Evolutionary conservation across 2,329 filamentous ascomycete species (phyloP).

Genomic region (Pseudogymnoascus sp.): DNA sequence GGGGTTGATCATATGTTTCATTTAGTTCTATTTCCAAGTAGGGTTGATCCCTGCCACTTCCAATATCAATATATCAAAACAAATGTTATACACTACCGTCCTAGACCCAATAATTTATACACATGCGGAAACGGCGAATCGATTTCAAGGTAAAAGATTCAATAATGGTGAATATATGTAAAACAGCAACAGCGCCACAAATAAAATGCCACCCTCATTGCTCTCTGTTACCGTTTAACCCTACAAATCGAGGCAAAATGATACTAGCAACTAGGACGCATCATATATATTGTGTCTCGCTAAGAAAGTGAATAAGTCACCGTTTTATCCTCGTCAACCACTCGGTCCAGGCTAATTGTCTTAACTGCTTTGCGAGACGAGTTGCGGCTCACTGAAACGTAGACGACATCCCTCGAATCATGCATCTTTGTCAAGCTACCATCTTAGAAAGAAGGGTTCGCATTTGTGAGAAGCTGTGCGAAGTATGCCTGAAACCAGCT

Average conservation of each 20-base stretch:
- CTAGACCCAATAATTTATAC: too few relatives aligned
- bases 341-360: background rate
- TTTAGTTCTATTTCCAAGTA: too few relatives aligned
- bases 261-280: background rate
- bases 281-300: background rate
- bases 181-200: too few relatives aligned
- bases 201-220: too few relatives aligned
- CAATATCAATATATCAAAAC: too few relatives aligned
- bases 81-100: too few relatives aligned
- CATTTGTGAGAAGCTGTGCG: slow-evolving; percentile 47
- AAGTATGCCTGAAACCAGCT: slow-evolving; percentile 56
- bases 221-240: too few relatives aligned
- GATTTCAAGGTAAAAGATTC: too few relatives aligned
- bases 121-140: too few relatives aligned
- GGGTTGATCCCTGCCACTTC: too few relatives aligned
- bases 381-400: background rate
- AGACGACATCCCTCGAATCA: background rate
- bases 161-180: too few relatives aligned
- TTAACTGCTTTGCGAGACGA: background rate
- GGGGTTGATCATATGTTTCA: too few relatives aligned
- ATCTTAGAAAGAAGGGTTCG: slow-evolving; percentile 44
- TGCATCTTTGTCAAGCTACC: background rate
- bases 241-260: background rate
- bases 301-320: background rate
- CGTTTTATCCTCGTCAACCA: background rate